A percentile compares a stretch with the other conserved stretches of the same genome.
Evolutionary conservation across 495 filamentous ascomycete species (phyloP).

Genomic region (Neurospora hispaniola): DNA sequence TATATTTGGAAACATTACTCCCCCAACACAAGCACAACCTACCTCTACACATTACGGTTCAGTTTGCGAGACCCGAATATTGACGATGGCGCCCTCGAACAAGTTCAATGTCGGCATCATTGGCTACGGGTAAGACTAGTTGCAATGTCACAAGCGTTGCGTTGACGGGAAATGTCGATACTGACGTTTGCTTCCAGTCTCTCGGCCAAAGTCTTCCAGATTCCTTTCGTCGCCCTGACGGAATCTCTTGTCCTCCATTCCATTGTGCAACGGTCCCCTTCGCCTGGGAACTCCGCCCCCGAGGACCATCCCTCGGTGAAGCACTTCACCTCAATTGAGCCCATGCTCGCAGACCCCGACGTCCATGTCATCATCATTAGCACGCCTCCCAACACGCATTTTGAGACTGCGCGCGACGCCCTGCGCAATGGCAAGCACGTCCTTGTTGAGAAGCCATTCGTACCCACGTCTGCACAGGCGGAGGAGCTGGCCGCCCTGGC

Average conservation of each 20-base stretch:
- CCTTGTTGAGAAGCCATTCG: slow-evolving; percentile 85
- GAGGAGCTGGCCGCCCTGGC: slow-evolving; percentile 57
- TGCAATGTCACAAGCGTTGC: background rate
- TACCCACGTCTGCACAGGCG: slow-evolving; percentile 61
- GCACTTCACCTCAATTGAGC: slow-evolving; percentile 49
- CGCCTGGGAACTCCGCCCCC: slow-evolving; percentile 46
- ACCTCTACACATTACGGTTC: too few species aligned
- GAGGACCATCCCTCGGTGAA: slow-evolving; percentile 59
- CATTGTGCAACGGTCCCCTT: slow-evolving; percentile 58
- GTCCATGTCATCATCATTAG: slow-evolving; percentile 67
- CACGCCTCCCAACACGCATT: slow-evolving; percentile 70
- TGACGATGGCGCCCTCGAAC: slow-evolving; percentile 14
- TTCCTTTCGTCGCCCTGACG: slow-evolving; percentile 65
- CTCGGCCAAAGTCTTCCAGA: slow-evolving; percentile 84
- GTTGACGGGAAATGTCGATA: background rate
- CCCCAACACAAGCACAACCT: too few species aligned
- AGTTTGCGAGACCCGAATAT: too few species aligned
- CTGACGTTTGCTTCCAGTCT: slow-evolving; percentile 35
- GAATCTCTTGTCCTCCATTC: slow-evolving; percentile 60
- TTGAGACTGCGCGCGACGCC: slow-evolving; percentile 49
- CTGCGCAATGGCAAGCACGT: slow-evolving; percentile 73
- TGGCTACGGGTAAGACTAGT: slow-evolving; percentile 39
- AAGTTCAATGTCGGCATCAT: slow-evolving; percentile 43
- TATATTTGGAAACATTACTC: too few species aligned
- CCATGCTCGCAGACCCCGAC: slow-evolving; percentile 52